A percentile compares a stretch with the other conserved stretches of the same genome.
phyloP scores from a whole-genome alignment of 2,329 filamentous ascomycete species.

The Alternaria triticina region DNA sequence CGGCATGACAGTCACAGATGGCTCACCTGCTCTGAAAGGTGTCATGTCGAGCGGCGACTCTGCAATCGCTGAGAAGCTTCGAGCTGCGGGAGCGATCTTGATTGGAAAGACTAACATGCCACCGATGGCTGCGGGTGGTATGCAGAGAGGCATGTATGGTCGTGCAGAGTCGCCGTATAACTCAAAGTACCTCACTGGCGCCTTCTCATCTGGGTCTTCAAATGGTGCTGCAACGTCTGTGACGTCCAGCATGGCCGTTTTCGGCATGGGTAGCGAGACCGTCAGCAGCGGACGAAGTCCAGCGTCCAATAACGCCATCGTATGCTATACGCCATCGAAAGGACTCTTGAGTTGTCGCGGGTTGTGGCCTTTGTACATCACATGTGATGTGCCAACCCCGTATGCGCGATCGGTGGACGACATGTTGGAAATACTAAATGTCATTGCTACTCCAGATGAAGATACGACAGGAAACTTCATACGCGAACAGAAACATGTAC shows the following conservation, averaged over 20 bases:
- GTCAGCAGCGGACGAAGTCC: slow-evolving; percentile 64
- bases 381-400: slow-evolving; percentile 62
- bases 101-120: slow-evolving; percentile 67
- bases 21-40: slow-evolving; percentile 61
- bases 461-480: slow-evolving; percentile 60
- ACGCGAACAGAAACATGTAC: slow-evolving; percentile 57
- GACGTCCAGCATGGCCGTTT: slow-evolving; percentile 58
- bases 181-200: slow-evolving; percentile 59
- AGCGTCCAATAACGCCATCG: slow-evolving; percentile 62
- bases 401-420: slow-evolving; percentile 60
- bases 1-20: slow-evolving; percentile 61
- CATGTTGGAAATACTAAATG: slow-evolving; percentile 58
- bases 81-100: slow-evolving; percentile 58
- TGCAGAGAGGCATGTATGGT: slow-evolving; percentile 64
- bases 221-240: slow-evolving; percentile 62
- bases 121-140: slow-evolving; percentile 65
- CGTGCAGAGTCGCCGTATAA: slow-evolving; percentile 65
- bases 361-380: slow-evolving; percentile 62
- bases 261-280: slow-evolving; percentile 63
- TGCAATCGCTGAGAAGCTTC: slow-evolving; percentile 56
- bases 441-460: slow-evolving; percentile 55
- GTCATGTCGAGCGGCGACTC: slow-evolving; percentile 61
- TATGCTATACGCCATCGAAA: slow-evolving; percentile 63
- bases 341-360: slow-evolving; percentile 61
- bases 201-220: slow-evolving; percentile 64